These are phyloP conservation scores for Ramaria rubella DNA, from an alignment of 768 basidiomycete species.

Conservation along the genomic window DNA sequence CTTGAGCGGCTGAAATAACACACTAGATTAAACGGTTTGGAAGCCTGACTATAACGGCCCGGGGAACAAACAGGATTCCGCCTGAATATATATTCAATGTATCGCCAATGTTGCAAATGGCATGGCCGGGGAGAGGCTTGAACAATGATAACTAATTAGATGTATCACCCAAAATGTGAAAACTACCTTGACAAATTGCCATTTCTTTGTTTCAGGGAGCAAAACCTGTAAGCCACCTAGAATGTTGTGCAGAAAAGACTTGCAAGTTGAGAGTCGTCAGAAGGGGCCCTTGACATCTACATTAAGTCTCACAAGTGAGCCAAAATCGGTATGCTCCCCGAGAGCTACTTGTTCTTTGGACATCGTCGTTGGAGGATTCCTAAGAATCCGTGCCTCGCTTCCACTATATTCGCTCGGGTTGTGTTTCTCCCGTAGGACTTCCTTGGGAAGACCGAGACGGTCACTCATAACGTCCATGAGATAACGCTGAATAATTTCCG, in stretches of 20 bases:
- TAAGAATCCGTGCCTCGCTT: constrained; percentile 52
- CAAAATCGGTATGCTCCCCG: constrained; percentile 68
- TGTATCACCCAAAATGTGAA: too few relatives aligned
- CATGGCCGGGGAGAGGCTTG: constrained; percentile 41
- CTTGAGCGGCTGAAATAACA: neutral
- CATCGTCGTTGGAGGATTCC: constrained; percentile 30
- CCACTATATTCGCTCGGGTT: constrained; percentile 41
- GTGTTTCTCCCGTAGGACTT: constrained; percentile 41
- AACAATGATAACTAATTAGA: too few relatives aligned
- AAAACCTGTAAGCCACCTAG: constrained; percentile 41
- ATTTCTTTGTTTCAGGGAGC: constrained; percentile 31
- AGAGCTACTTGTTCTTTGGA: constrained; percentile 34
- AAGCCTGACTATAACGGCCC: constrained; percentile 35
- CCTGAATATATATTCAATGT: constrained; percentile 40
- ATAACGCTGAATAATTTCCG: constrained; percentile 36
- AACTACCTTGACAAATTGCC: constrained; percentile 38
- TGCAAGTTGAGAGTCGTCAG: neutral
- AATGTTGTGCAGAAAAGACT: constrained; percentile 37
- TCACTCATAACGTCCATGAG: constrained; percentile 53
- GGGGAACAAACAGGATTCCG: constrained; percentile 39
- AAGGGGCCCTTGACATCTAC: neutral
- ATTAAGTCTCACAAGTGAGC: constrained; percentile 47
- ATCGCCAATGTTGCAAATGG: constrained; percentile 42
- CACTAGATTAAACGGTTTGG: too few relatives aligned
- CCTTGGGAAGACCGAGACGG: constrained; percentile 45